Conservation (phyloP, 495 filamentous ascomycete genomes). For the Thermothielavioides terrestris region DNA sequence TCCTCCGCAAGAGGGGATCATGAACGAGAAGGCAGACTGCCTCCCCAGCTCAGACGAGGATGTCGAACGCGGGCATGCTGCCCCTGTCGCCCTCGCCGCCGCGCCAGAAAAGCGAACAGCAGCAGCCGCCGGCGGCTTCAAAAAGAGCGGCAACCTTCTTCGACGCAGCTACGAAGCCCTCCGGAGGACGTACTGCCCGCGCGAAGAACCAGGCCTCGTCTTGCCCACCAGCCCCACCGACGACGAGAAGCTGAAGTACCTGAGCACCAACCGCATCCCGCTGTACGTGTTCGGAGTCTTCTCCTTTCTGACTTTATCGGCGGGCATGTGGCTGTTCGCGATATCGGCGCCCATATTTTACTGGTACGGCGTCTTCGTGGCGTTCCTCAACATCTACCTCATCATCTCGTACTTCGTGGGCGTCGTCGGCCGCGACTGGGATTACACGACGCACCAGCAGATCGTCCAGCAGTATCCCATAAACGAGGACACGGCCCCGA, state of each 20-base stretch:
- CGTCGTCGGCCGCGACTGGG: constrained; percentile 25
- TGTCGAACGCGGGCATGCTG: constrained; percentile 3
- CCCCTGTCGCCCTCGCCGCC: background rate
- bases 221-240: constrained; percentile 24
- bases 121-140: background rate
- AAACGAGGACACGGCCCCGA: constrained; percentile 22
- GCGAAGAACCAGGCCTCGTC: constrained; percentile 21
- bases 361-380: constrained; percentile 30
- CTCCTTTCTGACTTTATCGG: constrained; percentile 25
- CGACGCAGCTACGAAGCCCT: constrained; percentile 14
- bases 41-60: constrained; percentile 6
- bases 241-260: constrained; percentile 23
- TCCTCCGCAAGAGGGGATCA: constrained; percentile 4
- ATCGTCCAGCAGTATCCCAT: constrained; percentile 19
- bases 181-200: constrained; percentile 23
- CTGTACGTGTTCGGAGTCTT: constrained; percentile 27
- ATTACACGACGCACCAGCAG: constrained; percentile 16
- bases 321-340: constrained; percentile 29
- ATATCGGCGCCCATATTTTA: constrained; percentile 22
- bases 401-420: constrained; percentile 29
- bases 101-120: constrained; percentile 10
- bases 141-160: constrained; percentile 11
- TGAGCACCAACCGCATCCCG: constrained; percentile 25
- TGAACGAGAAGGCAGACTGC: constrained; percentile 15
- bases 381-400: constrained; percentile 29